These are phyloP conservation scores for Aureobasidium subglaciale DNA, from an alignment of 2,329 filamentous ascomycete genomes.

Conservation along the genomic window DNA sequence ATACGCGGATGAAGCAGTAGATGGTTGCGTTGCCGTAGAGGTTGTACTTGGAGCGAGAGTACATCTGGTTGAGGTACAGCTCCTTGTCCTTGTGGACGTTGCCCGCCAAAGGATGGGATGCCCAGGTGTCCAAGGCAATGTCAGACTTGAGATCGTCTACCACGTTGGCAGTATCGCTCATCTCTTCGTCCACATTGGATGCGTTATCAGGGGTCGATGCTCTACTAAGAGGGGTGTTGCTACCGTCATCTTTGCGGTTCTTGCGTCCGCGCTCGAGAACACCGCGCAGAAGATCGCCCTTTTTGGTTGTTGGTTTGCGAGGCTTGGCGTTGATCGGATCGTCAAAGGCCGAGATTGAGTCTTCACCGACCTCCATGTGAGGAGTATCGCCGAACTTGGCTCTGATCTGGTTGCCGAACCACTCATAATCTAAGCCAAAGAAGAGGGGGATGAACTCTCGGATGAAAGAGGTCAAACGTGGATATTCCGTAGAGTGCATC, in stretches of 20 bases:
- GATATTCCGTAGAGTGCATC: conserved; percentile 36
- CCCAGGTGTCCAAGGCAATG: conserved; percentile 58
- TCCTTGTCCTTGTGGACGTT: conserved; percentile 55
- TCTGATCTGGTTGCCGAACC: conserved; percentile 62
- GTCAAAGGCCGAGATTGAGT: conserved; percentile 55
- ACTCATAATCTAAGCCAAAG: conserved; percentile 42
- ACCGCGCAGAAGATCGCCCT: conserved; percentile 71
- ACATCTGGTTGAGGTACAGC: conserved; percentile 70
- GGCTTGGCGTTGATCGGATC: conserved; percentile 64
- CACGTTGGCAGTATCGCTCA: conserved; percentile 38
- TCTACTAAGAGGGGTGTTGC: conserved; percentile 69
- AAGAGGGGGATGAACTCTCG: conserved; percentile 45
- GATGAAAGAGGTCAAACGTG: conserved; percentile 40
- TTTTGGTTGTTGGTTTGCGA: conserved; percentile 61
- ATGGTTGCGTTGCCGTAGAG: conserved; percentile 88
- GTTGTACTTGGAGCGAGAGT: conserved; percentile 73
- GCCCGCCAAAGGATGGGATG: conserved; percentile 48
- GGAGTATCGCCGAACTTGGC: conserved; percentile 32
- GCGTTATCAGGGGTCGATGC: conserved; percentile 79
- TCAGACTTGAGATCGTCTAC: conserved; percentile 18
- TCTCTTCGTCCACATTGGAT: conserved; percentile 73
- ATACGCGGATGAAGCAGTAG: conserved; percentile 90
- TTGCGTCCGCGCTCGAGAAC: conserved; percentile 73
- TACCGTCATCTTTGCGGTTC: conserved; percentile 66
- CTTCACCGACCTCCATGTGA: conserved; percentile 71